Evolutionary conservation across 345 rosid genomes (phyloP).

Genomic region (Aquilaria sinensis): DNA sequence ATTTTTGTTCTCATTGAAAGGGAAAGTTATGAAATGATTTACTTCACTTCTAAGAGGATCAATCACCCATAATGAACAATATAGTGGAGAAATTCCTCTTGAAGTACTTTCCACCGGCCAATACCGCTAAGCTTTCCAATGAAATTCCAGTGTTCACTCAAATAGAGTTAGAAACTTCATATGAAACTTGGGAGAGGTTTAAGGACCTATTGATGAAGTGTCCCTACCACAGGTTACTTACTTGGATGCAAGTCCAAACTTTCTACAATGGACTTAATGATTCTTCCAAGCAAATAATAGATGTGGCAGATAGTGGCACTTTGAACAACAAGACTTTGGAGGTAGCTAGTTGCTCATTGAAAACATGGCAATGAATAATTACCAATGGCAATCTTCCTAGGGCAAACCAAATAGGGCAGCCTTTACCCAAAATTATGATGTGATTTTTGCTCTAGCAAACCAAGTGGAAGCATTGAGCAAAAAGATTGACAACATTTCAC

Average conservation of each 20-base stretch:
- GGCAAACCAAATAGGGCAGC: not conserved
- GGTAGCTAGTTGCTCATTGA: not conserved
- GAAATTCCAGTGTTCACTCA: not conserved
- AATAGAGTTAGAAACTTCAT: not conserved
- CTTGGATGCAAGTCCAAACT: not conserved
- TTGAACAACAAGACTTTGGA: not conserved
- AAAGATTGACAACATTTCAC: not conserved
- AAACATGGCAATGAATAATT: not conserved
- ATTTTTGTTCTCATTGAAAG: not conserved
- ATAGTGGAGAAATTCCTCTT: not conserved
- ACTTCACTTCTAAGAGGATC: not conserved
- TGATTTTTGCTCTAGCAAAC: not conserved
- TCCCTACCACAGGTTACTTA: not conserved
- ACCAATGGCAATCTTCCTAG: not conserved
- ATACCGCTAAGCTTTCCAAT: not conserved
- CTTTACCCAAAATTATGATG: no score
- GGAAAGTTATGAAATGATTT: not conserved
- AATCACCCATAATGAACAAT: not conserved
- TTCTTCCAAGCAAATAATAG: not conserved
- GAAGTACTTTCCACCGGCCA: not conserved
- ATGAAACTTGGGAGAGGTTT: not conserved
- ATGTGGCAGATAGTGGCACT: not conserved
- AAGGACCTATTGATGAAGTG: not conserved
- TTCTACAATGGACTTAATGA: not conserved
- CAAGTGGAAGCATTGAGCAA: not conserved